phyloP scores from a whole-genome alignment of 116 monocot genomes.

The Dioscorea cayenensis region DNA sequence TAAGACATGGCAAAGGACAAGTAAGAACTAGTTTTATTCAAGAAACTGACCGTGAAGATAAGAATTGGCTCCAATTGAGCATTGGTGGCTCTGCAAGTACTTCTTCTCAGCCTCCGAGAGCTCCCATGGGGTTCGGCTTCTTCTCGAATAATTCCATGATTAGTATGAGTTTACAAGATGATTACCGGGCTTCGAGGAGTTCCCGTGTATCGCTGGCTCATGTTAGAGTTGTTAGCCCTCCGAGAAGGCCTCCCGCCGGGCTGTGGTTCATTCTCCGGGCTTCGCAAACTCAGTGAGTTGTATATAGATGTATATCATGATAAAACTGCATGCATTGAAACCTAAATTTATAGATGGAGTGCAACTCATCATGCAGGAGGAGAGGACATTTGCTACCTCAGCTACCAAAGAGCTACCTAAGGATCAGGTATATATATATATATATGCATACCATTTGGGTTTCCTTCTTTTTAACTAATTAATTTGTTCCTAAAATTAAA shows the following conservation, averaged over 20 bases:
- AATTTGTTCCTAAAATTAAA: not conserved
- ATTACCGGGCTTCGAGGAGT: not conserved
- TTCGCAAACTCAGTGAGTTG: slow-evolving; percentile 38
- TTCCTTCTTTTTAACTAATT: no score
- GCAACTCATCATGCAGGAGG: slow-evolving; percentile 18
- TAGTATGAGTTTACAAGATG: not conserved
- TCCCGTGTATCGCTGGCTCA: not conserved
- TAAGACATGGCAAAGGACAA: not conserved
- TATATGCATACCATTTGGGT: no score
- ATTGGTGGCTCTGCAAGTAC: not conserved
- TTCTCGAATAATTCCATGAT: slow-evolving; percentile 1
- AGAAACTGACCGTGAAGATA: not conserved
- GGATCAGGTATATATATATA: slow-evolving; percentile 34
- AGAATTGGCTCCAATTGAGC: slow-evolving; percentile 32
- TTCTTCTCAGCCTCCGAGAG: not conserved
- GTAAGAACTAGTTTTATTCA: not conserved
- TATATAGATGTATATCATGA: no score
- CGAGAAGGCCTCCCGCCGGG: slow-evolving; percentile 17
- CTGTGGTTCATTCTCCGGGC: slow-evolving; percentile 44
- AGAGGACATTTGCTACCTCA: slow-evolving; percentile 45
- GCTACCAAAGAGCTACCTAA: slow-evolving; percentile 49
- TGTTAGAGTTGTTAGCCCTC: slow-evolving; percentile 29
- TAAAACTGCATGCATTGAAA: no score
- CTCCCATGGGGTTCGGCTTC: slow-evolving; percentile 18
- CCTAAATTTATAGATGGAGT: no score